A percentile compares a stretch with the other conserved stretches of the same genome.
These are phyloP conservation scores for Mycena indigotica DNA, from an alignment of 768 basidiomycete species.

Conservation along the genomic window DNA sequence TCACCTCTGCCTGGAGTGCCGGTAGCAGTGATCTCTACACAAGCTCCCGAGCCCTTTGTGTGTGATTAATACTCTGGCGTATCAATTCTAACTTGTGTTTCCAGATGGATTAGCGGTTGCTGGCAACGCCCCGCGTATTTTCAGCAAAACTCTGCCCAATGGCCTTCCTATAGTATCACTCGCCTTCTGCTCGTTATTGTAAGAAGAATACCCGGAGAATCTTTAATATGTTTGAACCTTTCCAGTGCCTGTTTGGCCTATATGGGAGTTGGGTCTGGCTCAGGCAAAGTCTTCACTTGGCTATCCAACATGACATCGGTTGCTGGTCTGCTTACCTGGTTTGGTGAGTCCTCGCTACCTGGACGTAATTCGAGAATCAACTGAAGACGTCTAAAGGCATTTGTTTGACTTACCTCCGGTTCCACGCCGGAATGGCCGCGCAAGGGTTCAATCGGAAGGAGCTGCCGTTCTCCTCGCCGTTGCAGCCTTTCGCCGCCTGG, in stretches of 20 bases:
- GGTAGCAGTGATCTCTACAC: conserved; percentile 89
- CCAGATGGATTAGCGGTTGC: conserved; percentile 81
- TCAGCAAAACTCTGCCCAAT: conserved; percentile 62
- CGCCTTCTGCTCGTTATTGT: conserved; percentile 66
- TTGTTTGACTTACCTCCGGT: conserved; percentile 75
- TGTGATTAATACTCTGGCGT: conserved; percentile 30
- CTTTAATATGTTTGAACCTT: no score
- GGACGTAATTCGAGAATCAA: background rate
- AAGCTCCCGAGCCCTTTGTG: conserved; percentile 85
- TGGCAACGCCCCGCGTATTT: conserved; percentile 83
- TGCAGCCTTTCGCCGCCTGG: conserved; percentile 80
- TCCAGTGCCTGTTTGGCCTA: conserved; percentile 68
- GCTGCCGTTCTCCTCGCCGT: conserved; percentile 67
- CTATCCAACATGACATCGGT: conserved; percentile 75
- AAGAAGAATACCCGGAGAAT: no score
- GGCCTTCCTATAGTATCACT: conserved; percentile 82
- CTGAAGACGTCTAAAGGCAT: conserved; percentile 38
- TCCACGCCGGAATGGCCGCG: conserved; percentile 75
- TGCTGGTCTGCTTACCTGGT: conserved; percentile 77
- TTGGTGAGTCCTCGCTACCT: conserved; percentile 36
- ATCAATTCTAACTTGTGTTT: conserved; percentile 5
- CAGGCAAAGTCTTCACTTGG: conserved; percentile 78
- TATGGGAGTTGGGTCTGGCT: conserved; percentile 71
- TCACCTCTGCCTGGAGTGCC: conserved; percentile 93
- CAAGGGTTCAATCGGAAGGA: conserved; percentile 75